A percentile compares a stretch with the other conserved stretches of the same genome.
Evolutionary conservation across 202 grass and related monocot genomes (phyloP).

Genomic region (Schoenoplectus triqueter): DNA sequence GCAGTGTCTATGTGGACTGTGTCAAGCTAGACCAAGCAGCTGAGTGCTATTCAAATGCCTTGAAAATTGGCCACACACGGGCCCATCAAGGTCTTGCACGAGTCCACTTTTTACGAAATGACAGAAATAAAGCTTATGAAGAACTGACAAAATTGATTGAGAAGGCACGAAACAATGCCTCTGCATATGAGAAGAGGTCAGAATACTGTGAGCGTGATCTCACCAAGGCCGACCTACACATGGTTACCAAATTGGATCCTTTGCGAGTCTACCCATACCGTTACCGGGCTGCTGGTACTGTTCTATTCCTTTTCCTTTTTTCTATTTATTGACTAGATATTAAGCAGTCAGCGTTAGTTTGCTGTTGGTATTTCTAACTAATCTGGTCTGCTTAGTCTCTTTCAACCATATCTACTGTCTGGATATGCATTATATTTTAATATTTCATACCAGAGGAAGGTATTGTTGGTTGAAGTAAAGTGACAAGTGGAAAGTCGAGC

Average conservation of each 20-base stretch:
- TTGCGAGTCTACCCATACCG: slow-evolving; percentile 93
- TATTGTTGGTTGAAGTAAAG: slow-evolving; percentile 31
- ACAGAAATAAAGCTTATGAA: slow-evolving; percentile 69
- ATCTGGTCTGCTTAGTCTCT: slow-evolving; percentile 16
- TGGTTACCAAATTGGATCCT: slow-evolving; percentile 93
- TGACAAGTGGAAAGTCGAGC: slow-evolving; percentile 18
- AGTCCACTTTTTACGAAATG: slow-evolving; percentile 83
- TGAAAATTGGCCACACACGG: slow-evolving; percentile 96
- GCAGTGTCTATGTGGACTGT: slow-evolving; percentile 97
- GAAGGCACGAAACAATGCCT: slow-evolving; percentile 93
- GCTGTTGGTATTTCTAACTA: slow-evolving; percentile 63
- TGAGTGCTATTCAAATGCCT: slow-evolving; percentile 92
- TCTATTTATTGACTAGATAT: background rate
- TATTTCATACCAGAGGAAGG: slow-evolving; percentile 19
- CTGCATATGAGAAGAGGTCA: slow-evolving; percentile 96
- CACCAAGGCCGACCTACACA: slow-evolving; percentile 81
- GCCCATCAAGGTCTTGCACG: slow-evolving; percentile 95
- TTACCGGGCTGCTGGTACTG: slow-evolving; percentile 91
- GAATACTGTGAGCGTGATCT: slow-evolving; percentile 94
- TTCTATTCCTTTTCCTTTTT: background rate
- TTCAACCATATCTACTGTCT: slow-evolving; percentile 21
- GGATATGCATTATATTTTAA: slow-evolving; percentile 32
- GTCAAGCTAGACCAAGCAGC: slow-evolving; percentile 87
- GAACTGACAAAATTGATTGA: slow-evolving; percentile 99
- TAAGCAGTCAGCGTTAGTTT: background rate